Evolutionary conservation across 1,139 yeast species (phyloP), one percentile per base, ranked within the genome.

Genomic region (Meyerozyma guilliermondii): DNA sequence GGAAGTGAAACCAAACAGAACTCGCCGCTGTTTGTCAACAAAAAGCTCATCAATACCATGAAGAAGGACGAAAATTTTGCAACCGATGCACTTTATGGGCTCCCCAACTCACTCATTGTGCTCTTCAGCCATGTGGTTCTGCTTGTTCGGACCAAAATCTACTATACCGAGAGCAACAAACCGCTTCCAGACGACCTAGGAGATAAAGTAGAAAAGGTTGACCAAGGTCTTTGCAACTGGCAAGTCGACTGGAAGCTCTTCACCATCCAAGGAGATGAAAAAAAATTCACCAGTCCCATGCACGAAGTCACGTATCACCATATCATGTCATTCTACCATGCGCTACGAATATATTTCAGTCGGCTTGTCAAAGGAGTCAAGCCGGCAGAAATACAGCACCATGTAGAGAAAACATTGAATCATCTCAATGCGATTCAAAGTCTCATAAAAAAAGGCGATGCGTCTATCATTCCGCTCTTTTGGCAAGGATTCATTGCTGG

Each of bases 401-500:
- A 81, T 44, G 88, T 87, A 2, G 71, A 66, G 39, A 68, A 72
- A 37, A 86, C 87, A 1, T 67, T 87, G 42, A 66, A 71, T 27
- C 91, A 85, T 56, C 65, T 87, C 50, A 82, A 84, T 55, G 68
- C 76, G 40, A 76, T 88, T 44, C 86, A 81, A 46, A 59, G 62
- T 37, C 66, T 87, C 39, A 76, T 80, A 34, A 75, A 78, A 11
- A 62, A 67, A n/a, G 73, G 72, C 28, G 70, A 75, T 39, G 82
- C 76, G 1, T 74, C 77, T 26, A 82, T 87, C 40, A 79, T 84
- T 31, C 96, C 96, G 3, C 66, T 87, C 33, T 80, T 87, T 54
- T 88, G 95, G 91, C 94, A 87, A 55, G 95, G 94, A 0, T 88
- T 88, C 51, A 83, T 88, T 40, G 92, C 94, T 0, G 96, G 95